Evolutionary conservation across 192 early-diverging fungal species (phyloP).

Genomic region (Helicostylum pulchrum): DNA sequence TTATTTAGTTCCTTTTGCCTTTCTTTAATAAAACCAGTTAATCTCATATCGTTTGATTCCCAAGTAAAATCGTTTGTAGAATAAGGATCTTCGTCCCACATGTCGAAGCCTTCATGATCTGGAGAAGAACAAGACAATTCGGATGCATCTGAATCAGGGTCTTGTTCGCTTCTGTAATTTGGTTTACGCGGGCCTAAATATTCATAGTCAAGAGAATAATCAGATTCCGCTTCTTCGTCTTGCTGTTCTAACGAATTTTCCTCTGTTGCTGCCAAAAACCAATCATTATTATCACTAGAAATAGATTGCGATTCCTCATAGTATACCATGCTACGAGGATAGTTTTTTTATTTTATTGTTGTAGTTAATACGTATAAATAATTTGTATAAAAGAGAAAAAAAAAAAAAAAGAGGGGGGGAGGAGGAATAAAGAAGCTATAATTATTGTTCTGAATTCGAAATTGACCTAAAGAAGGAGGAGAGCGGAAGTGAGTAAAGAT

Average conservation of each 20-base stretch:
- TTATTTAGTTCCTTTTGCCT: background rate
- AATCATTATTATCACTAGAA: slow-evolving; percentile 7
- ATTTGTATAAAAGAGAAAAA: slow-evolving; percentile 1
- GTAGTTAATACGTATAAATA: background rate
- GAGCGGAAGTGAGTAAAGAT: background rate
- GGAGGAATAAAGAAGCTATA: slow-evolving; percentile 7
- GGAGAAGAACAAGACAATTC: slow-evolving; percentile 16
- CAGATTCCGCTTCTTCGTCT: slow-evolving; percentile 12
- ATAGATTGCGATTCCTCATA: background rate
- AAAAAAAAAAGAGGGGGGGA: slow-evolving; percentile 2
- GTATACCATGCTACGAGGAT: background rate
- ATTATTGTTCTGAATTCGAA: slow-evolving; percentile 24
- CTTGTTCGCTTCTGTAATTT: slow-evolving; percentile 26
- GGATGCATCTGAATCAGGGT: slow-evolving; percentile 30
- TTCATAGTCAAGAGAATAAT: slow-evolving; percentile 35
- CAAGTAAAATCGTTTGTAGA: slow-evolving; percentile 36
- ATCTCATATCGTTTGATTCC: slow-evolving; percentile 36
- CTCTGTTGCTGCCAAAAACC: background rate
- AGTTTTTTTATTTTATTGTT: background rate
- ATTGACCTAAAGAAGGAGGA: slow-evolving; percentile 23
- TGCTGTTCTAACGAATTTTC: background rate
- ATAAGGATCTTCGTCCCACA: slow-evolving; percentile 40
- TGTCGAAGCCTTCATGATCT: slow-evolving; percentile 22
- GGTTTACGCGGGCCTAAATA: slow-evolving; percentile 32
- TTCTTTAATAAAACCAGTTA: slow-evolving; percentile 23